Evolutionary conservation across 805 yeast species (phyloP).

Genomic region (Kuraishia capsulata): DNA sequence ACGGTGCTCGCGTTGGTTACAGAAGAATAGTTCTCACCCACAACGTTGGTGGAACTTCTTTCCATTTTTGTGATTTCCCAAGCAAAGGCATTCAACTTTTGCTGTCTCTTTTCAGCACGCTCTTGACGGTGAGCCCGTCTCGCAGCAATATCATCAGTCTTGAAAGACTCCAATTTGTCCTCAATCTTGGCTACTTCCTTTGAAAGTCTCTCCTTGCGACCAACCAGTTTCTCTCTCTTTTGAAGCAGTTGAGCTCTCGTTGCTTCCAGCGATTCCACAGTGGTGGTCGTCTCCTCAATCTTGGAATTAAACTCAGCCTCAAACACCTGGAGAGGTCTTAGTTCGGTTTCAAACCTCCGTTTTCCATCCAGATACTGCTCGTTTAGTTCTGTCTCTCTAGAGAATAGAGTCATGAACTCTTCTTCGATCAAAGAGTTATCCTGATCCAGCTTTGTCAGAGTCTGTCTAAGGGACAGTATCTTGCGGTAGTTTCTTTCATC

Average conservation of each 20-base stretch:
- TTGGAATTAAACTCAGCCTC: conserved; percentile 19
- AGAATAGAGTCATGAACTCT: conserved; percentile 21
- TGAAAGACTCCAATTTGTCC: conserved; percentile 17
- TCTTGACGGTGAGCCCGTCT: conserved; percentile 12
- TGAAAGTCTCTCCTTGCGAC: conserved; percentile 20
- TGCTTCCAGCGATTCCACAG: conserved; percentile 14
- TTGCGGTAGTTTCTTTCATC: conserved; percentile 50
- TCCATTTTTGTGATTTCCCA: conserved; percentile 13
- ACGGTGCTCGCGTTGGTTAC: conserved; percentile 1
- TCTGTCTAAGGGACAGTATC: conserved; percentile 39
- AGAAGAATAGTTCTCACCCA: not conserved
- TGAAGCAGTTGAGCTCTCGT: conserved; percentile 19
- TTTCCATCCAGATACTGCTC: conserved; percentile 28
- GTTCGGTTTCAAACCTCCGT: conserved; percentile 25
- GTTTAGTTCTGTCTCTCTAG: conserved; percentile 27
- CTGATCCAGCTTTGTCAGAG: conserved; percentile 29
- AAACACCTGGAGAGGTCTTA: conserved; percentile 21
- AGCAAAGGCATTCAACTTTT: conserved; percentile 13
- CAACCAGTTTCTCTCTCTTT: conserved; percentile 23
- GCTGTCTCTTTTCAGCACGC: conserved; percentile 14
- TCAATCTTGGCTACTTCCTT: conserved; percentile 13
- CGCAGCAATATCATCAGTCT: conserved; percentile 12
- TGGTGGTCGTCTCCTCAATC: conserved; percentile 12
- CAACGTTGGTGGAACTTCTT: not conserved
- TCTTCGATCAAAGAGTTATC: conserved; percentile 26